Percentiles rank a stretch among this genome's conserved stretches.
Evolutionary conservation across 208 protist genomes (phyloP).

Genomic region (Leishmania major): DNA sequence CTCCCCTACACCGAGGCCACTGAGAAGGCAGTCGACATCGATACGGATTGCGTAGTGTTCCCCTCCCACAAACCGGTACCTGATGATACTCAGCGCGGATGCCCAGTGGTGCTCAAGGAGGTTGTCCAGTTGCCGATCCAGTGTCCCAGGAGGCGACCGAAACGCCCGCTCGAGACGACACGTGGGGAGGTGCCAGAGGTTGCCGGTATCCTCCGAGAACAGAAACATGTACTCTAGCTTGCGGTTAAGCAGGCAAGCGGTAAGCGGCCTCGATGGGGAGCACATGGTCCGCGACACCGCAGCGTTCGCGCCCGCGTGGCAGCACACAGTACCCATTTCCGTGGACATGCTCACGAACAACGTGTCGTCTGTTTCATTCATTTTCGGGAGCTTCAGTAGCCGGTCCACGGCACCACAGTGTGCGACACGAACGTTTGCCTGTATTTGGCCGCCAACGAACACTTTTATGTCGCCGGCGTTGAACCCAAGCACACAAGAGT

Average conservation of each 20-base stretch:
- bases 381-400: constrained; percentile 28
- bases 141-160: constrained; percentile 6
- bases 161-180: constrained; percentile 74
- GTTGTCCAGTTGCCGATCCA: constrained; percentile 19
- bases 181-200: constrained; percentile 83
- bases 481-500: constrained; percentile 43
- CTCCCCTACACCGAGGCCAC: constrained; percentile 8
- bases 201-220: constrained; percentile 50
- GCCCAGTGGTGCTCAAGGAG: constrained; percentile 35
- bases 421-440: constrained; percentile 28
- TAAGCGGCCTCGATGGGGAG: constrained; percentile 69
- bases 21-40: constrained; percentile 33
- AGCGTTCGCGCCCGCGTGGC: constrained; percentile 52
- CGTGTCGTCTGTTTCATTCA: constrained; percentile 39
- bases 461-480: constrained; percentile 46
- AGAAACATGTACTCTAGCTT: constrained; percentile 58
- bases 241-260: constrained; percentile 52
- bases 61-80: constrained; percentile 25
- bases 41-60: constrained; percentile 35
- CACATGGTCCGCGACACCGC: constrained; percentile 57
- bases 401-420: constrained; percentile 50
- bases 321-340: constrained; percentile 60
- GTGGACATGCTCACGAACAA: constrained; percentile 69
- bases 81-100: constrained; percentile 29
- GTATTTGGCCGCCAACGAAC: constrained; percentile 31